Conservation (phyloP, 2,329 filamentous ascomycete genomes). For the Cercospora beticola region DNA sequence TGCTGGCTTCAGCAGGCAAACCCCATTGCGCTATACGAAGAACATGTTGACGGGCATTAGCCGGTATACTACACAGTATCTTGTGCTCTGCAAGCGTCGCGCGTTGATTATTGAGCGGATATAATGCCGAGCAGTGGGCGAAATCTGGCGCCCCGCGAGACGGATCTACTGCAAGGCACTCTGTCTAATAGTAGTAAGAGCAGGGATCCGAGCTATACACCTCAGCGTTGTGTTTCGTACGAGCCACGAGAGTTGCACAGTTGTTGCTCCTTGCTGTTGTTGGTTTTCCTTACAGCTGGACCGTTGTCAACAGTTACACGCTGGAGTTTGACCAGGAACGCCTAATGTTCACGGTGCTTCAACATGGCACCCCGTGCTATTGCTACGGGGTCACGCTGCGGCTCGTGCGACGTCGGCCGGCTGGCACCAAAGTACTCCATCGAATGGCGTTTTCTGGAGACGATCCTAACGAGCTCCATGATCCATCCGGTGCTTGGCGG, state of each 20-base stretch:
- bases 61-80: slow-evolving; percentile 3
- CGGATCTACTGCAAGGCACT: slow-evolving; percentile 23
- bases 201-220: slow-evolving; percentile 22
- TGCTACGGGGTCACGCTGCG: slow-evolving; percentile 19
- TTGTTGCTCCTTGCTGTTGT: slow-evolving; percentile 22
- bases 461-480: slow-evolving; percentile 3
- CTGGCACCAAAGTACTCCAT: slow-evolving; percentile 18
- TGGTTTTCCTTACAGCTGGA: slow-evolving; percentile 14
- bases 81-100: slow-evolving; percentile 14
- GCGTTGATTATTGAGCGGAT: slow-evolving; percentile 13
- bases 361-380: slow-evolving; percentile 20
- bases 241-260: slow-evolving; percentile 21
- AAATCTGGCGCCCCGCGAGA: not conserved
- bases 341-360: slow-evolving; percentile 16
- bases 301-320: slow-evolving; percentile 24
- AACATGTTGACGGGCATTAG: not conserved
- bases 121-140: slow-evolving; percentile 1
- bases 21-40: not conserved
- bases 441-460: slow-evolving; percentile 8
- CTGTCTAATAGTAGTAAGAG: slow-evolving; percentile 18
- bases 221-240: slow-evolving; percentile 21
- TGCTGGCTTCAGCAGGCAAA: not conserved
- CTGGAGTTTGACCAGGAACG: slow-evolving; percentile 20
- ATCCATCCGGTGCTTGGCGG: not conserved
- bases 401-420: slow-evolving; percentile 25